A percentile compares a stretch with the other conserved stretches of the same genome.
These are phyloP conservation scores for Begonia loranthoides DNA, from an alignment of 306 rosid genomes.

Conservation along the genomic window DNA sequence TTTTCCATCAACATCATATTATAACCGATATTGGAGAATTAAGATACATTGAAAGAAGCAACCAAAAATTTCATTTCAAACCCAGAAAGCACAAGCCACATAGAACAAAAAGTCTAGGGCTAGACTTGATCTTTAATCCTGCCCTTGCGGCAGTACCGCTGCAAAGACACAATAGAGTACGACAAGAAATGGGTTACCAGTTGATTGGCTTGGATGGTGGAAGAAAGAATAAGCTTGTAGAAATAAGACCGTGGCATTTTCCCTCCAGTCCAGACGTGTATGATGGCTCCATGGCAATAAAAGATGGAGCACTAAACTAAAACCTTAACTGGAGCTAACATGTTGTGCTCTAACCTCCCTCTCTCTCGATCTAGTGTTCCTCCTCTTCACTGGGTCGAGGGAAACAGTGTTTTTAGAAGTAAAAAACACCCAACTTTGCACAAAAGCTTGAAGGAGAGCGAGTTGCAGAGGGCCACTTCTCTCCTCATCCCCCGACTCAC, in stretches of 20 bases:
- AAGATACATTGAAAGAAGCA: not conserved
- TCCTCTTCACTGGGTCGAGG: not conserved
- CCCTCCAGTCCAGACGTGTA: not conserved
- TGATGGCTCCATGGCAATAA: not conserved
- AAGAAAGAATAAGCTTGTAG: conserved; percentile 64
- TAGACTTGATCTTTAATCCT: no score
- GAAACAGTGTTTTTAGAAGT: not conserved
- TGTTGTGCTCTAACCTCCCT: not conserved
- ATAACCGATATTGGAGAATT: not conserved
- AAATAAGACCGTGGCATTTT: conserved; percentile 70
- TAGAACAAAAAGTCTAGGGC: not conserved
- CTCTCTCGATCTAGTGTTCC: not conserved
- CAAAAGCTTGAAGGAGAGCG: no score
- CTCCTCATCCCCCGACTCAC: no score
- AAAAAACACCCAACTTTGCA: no score
- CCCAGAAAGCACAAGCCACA: conserved; percentile 7
- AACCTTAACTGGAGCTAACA: not conserved
- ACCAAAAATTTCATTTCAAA: not conserved
- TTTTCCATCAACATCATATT: not conserved
- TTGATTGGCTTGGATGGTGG: conserved; percentile 50
- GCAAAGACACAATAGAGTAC: not conserved
- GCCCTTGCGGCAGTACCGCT: no score
- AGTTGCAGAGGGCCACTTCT: no score
- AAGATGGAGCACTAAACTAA: not conserved
- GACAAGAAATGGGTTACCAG: conserved; percentile 48